Base-by-base conservation (phyloP, 1,284 basidiomycete species). In the Pseudozyma thailandica region DNA sequence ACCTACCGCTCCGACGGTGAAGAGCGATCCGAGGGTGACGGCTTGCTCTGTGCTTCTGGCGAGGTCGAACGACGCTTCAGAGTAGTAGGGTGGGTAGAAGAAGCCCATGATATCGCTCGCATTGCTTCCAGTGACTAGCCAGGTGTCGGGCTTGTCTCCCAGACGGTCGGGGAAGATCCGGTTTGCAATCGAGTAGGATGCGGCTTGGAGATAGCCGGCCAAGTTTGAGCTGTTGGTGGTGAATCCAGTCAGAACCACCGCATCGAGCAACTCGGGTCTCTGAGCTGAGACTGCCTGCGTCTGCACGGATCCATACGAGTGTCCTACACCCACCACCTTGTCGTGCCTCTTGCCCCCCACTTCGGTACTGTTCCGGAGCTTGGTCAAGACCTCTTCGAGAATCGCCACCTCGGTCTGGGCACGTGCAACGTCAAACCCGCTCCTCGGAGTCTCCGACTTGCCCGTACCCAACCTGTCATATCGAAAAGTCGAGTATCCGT, bases 61-160 rank as follows among this genome's bases (percentile, higher is more conserved):
- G 18, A 71, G 48, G 37, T 69, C 45, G 46, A 78, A 61, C n/a
- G 78, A 69, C 2, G 50, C 61, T 21, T 68, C 54, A 13, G 83
- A 80, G 56, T 83, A 85, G 78, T 79, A 80, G 18, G 83, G 83
- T 37, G 83, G 84, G 51, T 78, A 74, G 69, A 84, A 84, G 78
- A 85, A 86, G 26, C 63, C 75, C 23, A 77, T 49, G 49, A 84
- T 81, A 54, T 84, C 81, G 23, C 79, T 73, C 16, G 73, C 79
- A 18, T 80, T 71, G 18, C 68, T 74, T 28, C 75, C 75, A 1
- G 83, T 83, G 33, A 53, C 55, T n/a, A 76, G 53, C 60, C 74
- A 62, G 47, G 69, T 54, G 26, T 47, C 37, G 16, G 75, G 64
- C 44, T 73, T 69, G 39, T 51, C 20, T 5, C 23, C 42, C 4